These are phyloP conservation scores for Dioscorea cayenensis DNA, from an alignment of 116 monocot species.

Conservation along the genomic window DNA sequence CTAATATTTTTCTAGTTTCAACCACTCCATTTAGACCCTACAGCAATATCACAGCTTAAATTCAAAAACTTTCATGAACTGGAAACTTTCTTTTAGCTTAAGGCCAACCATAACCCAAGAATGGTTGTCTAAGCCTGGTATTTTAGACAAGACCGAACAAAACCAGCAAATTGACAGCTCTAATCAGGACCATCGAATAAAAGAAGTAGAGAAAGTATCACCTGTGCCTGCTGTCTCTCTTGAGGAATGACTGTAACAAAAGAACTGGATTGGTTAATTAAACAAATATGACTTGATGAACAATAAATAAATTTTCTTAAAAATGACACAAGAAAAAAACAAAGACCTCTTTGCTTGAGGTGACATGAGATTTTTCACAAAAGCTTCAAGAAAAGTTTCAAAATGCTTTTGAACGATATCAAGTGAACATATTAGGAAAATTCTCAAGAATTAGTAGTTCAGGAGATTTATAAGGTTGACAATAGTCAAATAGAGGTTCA, in stretches of 20 bases:
- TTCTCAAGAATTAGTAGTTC: not conserved
- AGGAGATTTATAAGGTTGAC: not conserved
- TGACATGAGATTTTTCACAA: constrained; percentile 74
- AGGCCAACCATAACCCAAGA: no score
- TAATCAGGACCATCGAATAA: not conserved
- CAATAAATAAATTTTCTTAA: not conserved
- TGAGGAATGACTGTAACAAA: constrained; percentile 33
- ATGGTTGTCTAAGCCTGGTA: no score
- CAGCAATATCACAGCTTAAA: no score
- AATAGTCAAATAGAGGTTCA: not conserved
- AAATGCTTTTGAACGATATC: constrained; percentile 96
- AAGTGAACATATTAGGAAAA: constrained; percentile 58
- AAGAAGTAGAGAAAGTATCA: constrained; percentile 11
- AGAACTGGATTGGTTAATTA: not conserved
- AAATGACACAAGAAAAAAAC: not conserved
- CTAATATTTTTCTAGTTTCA: no score
- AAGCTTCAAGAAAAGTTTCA: constrained; percentile 91
- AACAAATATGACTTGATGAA: not conserved
- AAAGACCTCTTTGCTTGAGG: constrained; percentile 37
- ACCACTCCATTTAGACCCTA: no score
- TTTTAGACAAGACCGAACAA: not conserved
- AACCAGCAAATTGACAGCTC: not conserved
- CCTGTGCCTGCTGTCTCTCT: constrained; percentile 54
- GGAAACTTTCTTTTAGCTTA: no score
- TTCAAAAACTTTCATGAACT: no score